Conservation (phyloP, 768 basidiomycete genomes). For the Tulasnella sp. region DNA sequence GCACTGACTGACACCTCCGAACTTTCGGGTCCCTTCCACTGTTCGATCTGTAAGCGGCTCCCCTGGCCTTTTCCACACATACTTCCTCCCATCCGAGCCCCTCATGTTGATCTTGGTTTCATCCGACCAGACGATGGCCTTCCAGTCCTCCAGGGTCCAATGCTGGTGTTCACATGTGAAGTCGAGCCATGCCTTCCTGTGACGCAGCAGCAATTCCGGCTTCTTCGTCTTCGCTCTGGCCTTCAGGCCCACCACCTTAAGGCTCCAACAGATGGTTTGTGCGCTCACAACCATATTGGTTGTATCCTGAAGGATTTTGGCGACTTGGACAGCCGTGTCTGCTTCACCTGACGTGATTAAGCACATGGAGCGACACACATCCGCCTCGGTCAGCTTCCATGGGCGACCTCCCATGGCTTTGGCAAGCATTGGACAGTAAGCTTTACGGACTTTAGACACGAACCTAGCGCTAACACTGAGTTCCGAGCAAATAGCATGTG, state of each 20-base stretch:
- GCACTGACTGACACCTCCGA: no score
- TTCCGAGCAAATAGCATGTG: not conserved
- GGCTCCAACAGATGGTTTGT: not conserved
- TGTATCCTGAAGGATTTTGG: not conserved
- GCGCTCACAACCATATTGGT: not conserved
- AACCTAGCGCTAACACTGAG: not conserved
- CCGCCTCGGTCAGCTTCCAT: not conserved
- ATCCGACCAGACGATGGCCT: slow-evolving; percentile 11
- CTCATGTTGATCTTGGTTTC: slow-evolving; percentile 5
- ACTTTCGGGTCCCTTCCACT: slow-evolving; percentile 1
- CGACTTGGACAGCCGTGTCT: not conserved
- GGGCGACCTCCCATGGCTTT: not conserved
- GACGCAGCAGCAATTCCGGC: not conserved
- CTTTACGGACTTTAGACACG: not conserved
- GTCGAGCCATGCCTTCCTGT: slow-evolving; percentile 2
- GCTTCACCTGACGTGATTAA: not conserved
- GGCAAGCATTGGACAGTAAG: not conserved
- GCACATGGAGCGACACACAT: no score
- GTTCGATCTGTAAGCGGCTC: not conserved
- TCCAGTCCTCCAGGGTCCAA: slow-evolving; percentile 16
- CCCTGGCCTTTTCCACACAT: no score
- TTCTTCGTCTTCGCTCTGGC: slow-evolving; percentile 8
- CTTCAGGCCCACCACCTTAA: not conserved
- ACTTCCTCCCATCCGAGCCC: slow-evolving; percentile 38
- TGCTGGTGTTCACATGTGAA: not conserved